Evolutionary conservation across 352 stramenopile genomes (phyloP).

Genomic region (Peronospora belbahrii): DNA sequence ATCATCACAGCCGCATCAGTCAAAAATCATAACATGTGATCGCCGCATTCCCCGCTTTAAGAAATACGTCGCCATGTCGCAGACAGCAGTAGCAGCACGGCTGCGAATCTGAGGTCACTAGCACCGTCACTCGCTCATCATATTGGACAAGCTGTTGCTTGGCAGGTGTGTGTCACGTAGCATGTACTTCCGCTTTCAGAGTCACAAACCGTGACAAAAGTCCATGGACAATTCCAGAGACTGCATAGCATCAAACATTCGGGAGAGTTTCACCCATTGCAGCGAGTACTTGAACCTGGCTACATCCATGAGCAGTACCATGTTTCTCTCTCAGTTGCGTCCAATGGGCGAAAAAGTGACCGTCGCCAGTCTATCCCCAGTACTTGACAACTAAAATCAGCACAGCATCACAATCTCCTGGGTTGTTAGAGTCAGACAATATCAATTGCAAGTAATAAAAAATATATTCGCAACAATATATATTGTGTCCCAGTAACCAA

Average conservation of each 20-base stretch:
- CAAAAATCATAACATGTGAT: no score
- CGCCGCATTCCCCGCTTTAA: no score
- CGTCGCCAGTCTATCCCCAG: slow-evolving; percentile 91
- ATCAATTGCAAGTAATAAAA: no score
- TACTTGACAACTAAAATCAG: slow-evolving; percentile 87
- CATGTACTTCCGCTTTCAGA: slow-evolving; percentile 30
- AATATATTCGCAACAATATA: no score
- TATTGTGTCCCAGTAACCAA: no score
- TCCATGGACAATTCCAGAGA: slow-evolving; percentile 39
- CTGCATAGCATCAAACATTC: slow-evolving; percentile 43
- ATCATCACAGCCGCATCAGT: no score
- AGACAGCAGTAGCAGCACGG: slow-evolving; percentile 28
- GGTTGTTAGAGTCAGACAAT: no score
- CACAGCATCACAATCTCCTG: slow-evolving; percentile 90
- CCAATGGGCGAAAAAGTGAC: slow-evolving; percentile 96
- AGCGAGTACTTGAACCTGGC: slow-evolving; percentile 95
- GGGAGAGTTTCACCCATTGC: slow-evolving; percentile 62
- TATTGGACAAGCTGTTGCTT: slow-evolving; percentile 43
- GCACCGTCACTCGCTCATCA: slow-evolving; percentile 12
- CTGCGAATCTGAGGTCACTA: slow-evolving; percentile 10
- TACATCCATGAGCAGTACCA: slow-evolving; percentile 94
- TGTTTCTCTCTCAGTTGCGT: slow-evolving; percentile 89
- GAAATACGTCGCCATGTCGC: slow-evolving; percentile 25
- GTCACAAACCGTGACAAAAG: slow-evolving; percentile 21
- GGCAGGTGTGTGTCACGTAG: slow-evolving; percentile 32